These are phyloP conservation scores for Xylaria palmicola DNA, from an alignment of 495 filamentous ascomycete species.

Conservation along the genomic window DNA sequence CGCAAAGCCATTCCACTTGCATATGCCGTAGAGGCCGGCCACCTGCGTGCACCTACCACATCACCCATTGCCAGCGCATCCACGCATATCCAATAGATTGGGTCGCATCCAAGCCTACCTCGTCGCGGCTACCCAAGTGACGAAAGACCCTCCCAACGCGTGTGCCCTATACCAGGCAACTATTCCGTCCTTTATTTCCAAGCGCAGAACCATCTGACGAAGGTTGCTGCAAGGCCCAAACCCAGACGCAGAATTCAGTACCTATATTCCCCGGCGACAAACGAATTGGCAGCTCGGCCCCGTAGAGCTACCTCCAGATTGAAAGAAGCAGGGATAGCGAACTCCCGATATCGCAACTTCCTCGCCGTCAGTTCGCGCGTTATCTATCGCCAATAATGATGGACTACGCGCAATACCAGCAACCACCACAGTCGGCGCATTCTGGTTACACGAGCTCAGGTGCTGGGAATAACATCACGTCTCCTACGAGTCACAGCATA, in stretches of 20 bases:
- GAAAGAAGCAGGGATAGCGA: constrained; percentile 24
- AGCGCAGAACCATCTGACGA: constrained; percentile 20
- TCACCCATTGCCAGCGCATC: constrained; percentile 58
- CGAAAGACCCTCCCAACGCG: constrained; percentile 40
- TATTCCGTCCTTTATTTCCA: constrained; percentile 32
- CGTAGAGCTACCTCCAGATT: constrained; percentile 29
- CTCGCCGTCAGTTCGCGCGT: constrained; percentile 31
- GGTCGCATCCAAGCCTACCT: constrained; percentile 51
- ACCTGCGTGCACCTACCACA: constrained; percentile 52
- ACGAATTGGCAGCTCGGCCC: constrained; percentile 27
- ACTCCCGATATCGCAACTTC: constrained; percentile 28
- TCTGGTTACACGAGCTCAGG: constrained; percentile 54
- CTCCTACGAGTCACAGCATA: constrained; percentile 55
- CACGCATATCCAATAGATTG: constrained; percentile 57
- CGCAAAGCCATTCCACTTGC: constrained; percentile 55
- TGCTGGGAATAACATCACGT: constrained; percentile 60
- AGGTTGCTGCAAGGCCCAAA: not conserved
- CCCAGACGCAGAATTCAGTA: constrained; percentile 4
- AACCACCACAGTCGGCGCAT: constrained; percentile 58
- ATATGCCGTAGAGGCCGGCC: constrained; percentile 55
- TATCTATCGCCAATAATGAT: constrained; percentile 53
- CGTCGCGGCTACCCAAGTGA: constrained; percentile 48
- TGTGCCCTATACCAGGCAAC: constrained; percentile 41
- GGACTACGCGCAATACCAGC: constrained; percentile 69
- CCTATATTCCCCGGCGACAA: constrained; percentile 23